A percentile compares a stretch with the other conserved stretches of the same genome.
These are phyloP conservation scores for Laburnicola sp. DNA, from an alignment of 2,329 filamentous ascomycete genomes.

Conservation along the genomic window DNA sequence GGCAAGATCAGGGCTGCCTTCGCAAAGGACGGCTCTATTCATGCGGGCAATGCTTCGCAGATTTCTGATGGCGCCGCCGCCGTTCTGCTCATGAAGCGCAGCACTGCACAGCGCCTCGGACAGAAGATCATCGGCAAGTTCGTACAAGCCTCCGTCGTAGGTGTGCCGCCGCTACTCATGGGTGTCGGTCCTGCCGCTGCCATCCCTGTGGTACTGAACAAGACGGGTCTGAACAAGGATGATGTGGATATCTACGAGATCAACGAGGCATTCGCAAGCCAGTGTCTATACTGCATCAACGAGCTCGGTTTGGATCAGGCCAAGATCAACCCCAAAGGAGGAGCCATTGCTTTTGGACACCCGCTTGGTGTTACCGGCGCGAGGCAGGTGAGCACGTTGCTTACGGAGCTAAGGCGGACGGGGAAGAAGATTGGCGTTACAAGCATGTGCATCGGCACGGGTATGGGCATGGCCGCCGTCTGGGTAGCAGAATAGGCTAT, in stretches of 20 bases:
- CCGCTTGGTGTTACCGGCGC: conserved; percentile 93
- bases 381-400: conserved; percentile 85
- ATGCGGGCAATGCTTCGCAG: conserved; percentile 94
- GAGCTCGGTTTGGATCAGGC: conserved; percentile 79
- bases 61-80: conserved; percentile 93
- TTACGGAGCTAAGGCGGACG: conserved; percentile 86
- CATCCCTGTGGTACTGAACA: conserved; percentile 87
- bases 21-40: conserved; percentile 87
- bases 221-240: conserved; percentile 77
- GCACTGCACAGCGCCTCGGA: conserved; percentile 82
- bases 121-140: conserved; percentile 93
- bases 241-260: conserved; percentile 98
- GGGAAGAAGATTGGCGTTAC: conserved; percentile 86
- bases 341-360: conserved; percentile 94
- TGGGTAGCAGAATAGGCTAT: conserved; percentile 83
- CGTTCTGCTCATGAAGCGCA: conserved; percentile 92
- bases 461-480: conserved; percentile 94
- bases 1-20: conserved; percentile 89
- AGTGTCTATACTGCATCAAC: conserved; percentile 91
- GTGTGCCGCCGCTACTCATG: conserved; percentile 92
- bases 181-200: conserved; percentile 94
- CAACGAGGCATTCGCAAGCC: conserved; percentile 97
- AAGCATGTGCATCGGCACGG: conserved; percentile 95
- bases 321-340: conserved; percentile 97
- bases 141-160: conserved; percentile 80